Evolutionary conservation across 495 filamentous ascomycete genomes (phyloP).

Genomic region (Lasiosphaeria miniovina): DNA sequence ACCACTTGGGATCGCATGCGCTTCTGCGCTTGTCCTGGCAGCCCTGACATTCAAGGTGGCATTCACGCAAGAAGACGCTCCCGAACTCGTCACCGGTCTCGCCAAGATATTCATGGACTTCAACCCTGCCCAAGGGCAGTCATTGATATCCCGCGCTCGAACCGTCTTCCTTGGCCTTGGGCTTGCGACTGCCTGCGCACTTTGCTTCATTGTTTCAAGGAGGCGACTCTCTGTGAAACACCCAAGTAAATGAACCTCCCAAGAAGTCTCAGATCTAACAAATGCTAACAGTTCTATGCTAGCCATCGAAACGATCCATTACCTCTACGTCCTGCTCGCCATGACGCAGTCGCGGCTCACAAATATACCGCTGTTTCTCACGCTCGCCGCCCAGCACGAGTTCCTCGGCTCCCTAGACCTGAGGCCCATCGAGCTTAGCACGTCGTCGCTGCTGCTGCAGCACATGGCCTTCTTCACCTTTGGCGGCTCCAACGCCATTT

Average conservation of each 20-base stretch:
- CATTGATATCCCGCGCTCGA: conserved; percentile 51
- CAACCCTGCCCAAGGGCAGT: conserved; percentile 40
- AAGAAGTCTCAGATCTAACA: not conserved
- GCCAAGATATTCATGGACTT: conserved; percentile 40
- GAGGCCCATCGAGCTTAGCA: conserved; percentile 53
- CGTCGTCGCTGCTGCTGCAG: conserved; percentile 65
- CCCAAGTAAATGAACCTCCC: conserved; percentile 18
- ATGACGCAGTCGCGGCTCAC: conserved; percentile 80
- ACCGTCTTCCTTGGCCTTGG: conserved; percentile 54
- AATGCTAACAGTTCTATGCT: conserved; percentile 24
- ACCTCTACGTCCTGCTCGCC: conserved; percentile 72
- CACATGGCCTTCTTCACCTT: conserved; percentile 83
- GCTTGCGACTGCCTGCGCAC: conserved; percentile 37
- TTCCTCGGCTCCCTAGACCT: conserved; percentile 48
- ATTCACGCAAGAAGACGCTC: conserved; percentile 79
- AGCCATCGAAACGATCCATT: conserved; percentile 53
- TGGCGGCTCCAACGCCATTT: conserved; percentile 89
- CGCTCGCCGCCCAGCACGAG: conserved; percentile 60
- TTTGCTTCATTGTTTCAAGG: conserved; percentile 24
- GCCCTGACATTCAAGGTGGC: conserved; percentile 80
- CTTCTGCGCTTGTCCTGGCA: conserved; percentile 45
- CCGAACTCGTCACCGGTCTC: conserved; percentile 67
- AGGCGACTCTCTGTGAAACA: conserved; percentile 21
- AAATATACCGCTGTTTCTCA: conserved; percentile 78
- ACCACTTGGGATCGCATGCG: conserved; percentile 21